Base-by-base conservation (phyloP, 495 filamentous ascomycete species). In the Talaromyces proteolyticus region DNA sequence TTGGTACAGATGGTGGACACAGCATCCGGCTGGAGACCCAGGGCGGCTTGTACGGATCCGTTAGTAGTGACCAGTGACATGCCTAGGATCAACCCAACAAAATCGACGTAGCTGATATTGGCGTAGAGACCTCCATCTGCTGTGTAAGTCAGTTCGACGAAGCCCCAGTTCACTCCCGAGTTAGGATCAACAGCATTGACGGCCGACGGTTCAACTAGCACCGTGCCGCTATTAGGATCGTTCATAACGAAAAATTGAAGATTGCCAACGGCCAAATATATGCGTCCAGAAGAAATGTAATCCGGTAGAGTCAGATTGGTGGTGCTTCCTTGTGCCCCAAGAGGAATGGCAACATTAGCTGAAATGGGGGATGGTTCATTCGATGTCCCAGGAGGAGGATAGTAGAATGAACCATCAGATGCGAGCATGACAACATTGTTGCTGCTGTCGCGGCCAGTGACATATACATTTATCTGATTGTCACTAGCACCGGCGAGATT, bases 51-150 rank as follows among this genome's bases (percentile, higher is more conserved):
- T 2, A 44, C 57, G 44, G 52, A 41, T 10, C 63, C 65, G 42
- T 74, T 54, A 20, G 45, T 54, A 14, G 59, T 52, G 17, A 55
- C 62, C n/a, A 75, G 42, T 24, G 47, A 58, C 59, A 74, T 69
- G 17, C 65, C 61, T 24, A 74, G 57, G 36, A 62, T 49, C 5
- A 73, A 53, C 23, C 69, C 69, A 49, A 73, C 69, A 44, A 75
- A 75, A 47, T 75, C 72, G 14, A 75, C 71, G 47, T 67, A 73
- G 36, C 58, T 66, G 49, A 75, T 67, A 53, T 75, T 71, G 54
- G 66, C 67, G 19, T 56, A 75, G 18, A 74, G 60, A 6, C 60
- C 63, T n/a, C 52, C 53, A 36, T 62, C 54, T 17, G 54, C 56
- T 0, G 58, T 72, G 42, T 69, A 63, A 11, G 69, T 69, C 16